Evolutionary conservation across 2,329 filamentous ascomycete genomes (phyloP).

Genomic region (Trichoderma citrinoviride): DNA sequence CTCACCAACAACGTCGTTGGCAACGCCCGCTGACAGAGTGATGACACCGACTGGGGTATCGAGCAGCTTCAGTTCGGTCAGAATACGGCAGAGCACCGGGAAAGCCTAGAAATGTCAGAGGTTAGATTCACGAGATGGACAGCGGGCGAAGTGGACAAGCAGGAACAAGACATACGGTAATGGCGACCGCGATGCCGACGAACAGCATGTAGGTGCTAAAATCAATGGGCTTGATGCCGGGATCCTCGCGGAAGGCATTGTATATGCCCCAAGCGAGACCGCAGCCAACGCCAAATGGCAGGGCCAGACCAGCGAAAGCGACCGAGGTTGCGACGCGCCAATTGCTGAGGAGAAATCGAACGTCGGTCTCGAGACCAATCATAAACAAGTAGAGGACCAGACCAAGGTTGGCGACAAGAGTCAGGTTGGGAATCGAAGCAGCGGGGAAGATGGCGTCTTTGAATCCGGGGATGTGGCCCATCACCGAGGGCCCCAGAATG

Average conservation of each 20-base stretch:
- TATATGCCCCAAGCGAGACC: slow-evolving; percentile 81
- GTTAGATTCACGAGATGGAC: slow-evolving; percentile 73
- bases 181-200: slow-evolving; percentile 88
- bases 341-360: slow-evolving; percentile 72
- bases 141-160: slow-evolving; percentile 46
- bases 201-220: slow-evolving; percentile 65
- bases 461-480: slow-evolving; percentile 83
- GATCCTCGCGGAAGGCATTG: slow-evolving; percentile 60
- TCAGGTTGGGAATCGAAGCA: slow-evolving; percentile 71
- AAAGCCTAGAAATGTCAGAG: slow-evolving; percentile 65
- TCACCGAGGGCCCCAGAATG: slow-evolving; percentile 79
- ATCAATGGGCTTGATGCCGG: slow-evolving; percentile 40
- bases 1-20: slow-evolving; percentile 68
- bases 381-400: slow-evolving; percentile 83
- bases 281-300: slow-evolving; percentile 80
- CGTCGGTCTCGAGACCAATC: slow-evolving; percentile 82
- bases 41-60: slow-evolving; percentile 82
- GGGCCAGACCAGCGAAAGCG: slow-evolving; percentile 71
- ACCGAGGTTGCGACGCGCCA: slow-evolving; percentile 79
- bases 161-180: slow-evolving; percentile 54
- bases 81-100: slow-evolving; percentile 87
- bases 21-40: slow-evolving; percentile 84
- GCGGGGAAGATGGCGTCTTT: slow-evolving; percentile 71
- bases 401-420: slow-evolving; percentile 77
- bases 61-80: slow-evolving; percentile 86